Base-by-base conservation (phyloP, 495 filamentous ascomycete species). In the Podospora bellae-mahoneyi region DNA sequence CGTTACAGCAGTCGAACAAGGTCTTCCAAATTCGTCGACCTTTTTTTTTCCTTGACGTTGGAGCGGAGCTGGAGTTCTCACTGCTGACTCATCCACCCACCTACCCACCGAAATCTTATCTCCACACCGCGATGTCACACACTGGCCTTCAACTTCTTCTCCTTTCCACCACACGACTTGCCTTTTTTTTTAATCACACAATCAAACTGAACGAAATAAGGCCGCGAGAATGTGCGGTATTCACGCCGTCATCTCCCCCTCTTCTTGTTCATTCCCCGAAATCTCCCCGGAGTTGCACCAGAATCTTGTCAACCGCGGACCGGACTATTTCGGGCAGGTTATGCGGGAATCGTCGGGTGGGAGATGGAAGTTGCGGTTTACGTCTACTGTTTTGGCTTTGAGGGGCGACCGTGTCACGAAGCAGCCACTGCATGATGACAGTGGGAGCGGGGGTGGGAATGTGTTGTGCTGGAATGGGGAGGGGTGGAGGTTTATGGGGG, bases 381-480 rank as follows among this genome's bases (percentile, higher is more conserved):
- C 88, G 4, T 93, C 95, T 16, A 96, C 91, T 4, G 95, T 99
- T 1, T 85, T 99, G 5, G 86, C 93, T 4, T 82, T 99, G 20
- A 86, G 95, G 71, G 94, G 95, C 23, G 84, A 88, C 48, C 82
- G 85, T 67, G 72, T 96, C 59, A 85, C 89, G 19, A 74, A 78
- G 16, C 95, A 99, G 72, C 95, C 95, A 0, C 84, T 96, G 20
- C 77, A 83, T 53, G 88, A 92, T 71, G 20, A 5, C 27, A 23
- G 70, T 54, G 88, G 92, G 71, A 19, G 71, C 4, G 66, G 70
- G 2, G 85, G 83, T n/a, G 84, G 84, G 20, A 94, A 91, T 9
- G 81, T 92, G 15, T 83, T 99, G 18, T 97, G 94, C 83, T 99
- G 95, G 94, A 98, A 98, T 72, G 95, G 95, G n/a, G 95, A 99